Evolutionary conservation across 345 rosid genomes (phyloP), one percentile per base, ranked within the genome.

Genomic region (Eutrema heterophyllum): DNA sequence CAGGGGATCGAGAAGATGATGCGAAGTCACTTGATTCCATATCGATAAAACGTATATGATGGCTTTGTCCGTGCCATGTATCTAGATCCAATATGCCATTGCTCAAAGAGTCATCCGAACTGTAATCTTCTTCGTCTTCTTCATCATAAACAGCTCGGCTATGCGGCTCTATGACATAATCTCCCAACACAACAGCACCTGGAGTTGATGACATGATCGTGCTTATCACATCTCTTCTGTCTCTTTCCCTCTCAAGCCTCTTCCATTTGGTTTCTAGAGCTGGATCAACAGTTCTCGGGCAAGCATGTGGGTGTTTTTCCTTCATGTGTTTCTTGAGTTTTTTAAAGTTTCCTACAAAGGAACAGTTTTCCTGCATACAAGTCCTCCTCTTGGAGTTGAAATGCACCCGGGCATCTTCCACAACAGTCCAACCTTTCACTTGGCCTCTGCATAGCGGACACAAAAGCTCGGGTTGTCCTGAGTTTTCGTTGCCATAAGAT

Each of bases 341-440:
- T 24, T 80, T 78, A 68, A 86, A 90, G 30, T 80, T 78, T 40
- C 98, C 98, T 16, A 79, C 38, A 76, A 87, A 89, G 1, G 85
- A 78, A 63, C 98, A 90, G 9, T 68, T 81, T 6, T 93, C 93
- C 72, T 87, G 89, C 97, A 93, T 87, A 81, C 98, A 89, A 62
- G 79, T 43, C 73, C 96, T 86, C 70, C 83, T 90, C 78, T 85
- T 87, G 63, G 81, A 65, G 76, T 90, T 91, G 43, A 89, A 78
- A 78, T 86, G 82, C 52, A 78, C 80, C 50, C 94, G 83, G 5
- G 93, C 94, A 18, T 74, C 81, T 83, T 93, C 88, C 49, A 90
- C 97, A 30, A 93, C 92, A 3, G 97, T 93, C 88, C 89, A 93
- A 55, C 97, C 98, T 77, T 91, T 89, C 73, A 93, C 96, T 76